Evolutionary conservation across 2,329 filamentous ascomycete genomes (phyloP).

Genomic region (Paecilomyces formosus): DNA sequence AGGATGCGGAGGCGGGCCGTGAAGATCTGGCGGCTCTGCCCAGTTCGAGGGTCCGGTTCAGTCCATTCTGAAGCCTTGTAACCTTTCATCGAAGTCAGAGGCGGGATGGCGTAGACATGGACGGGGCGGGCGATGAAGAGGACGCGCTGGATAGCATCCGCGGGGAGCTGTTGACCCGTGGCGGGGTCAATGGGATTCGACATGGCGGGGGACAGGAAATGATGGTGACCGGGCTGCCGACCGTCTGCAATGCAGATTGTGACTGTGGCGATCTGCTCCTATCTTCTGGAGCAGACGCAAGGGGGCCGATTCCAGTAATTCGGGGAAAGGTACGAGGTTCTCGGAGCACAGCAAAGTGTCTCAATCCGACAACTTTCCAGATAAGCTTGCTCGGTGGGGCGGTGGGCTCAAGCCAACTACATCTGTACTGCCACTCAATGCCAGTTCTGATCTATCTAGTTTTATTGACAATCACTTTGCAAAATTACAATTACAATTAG

Average conservation of each 20-base stretch:
- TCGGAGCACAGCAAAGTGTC: not conserved
- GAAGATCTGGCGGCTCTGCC: conserved; percentile 68
- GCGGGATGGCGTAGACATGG: conserved; percentile 83
- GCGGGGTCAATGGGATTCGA: conserved; percentile 58
- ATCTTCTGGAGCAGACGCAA: not conserved
- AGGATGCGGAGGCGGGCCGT: conserved; percentile 72
- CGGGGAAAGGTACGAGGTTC: not conserved
- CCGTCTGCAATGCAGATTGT: not conserved
- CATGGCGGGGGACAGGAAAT: not conserved
- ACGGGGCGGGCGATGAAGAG: conserved; percentile 68
- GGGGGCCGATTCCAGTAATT: not conserved
- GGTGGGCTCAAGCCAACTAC: not conserved
- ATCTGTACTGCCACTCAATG: not conserved
- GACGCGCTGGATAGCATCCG: conserved; percentile 75
- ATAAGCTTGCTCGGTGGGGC: not conserved
- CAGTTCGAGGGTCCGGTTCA: conserved; percentile 40
- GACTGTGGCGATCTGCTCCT: not conserved
- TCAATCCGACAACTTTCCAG: not conserved
- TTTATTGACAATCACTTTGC: too few relatives aligned
- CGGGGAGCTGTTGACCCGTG: conserved; percentile 59
- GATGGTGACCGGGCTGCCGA: not conserved
- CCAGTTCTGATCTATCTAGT: not conserved
- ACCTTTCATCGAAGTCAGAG: conserved; percentile 68
- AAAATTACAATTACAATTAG: too few relatives aligned
- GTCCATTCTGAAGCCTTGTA: conserved; percentile 76